Evolutionary conservation across 805 yeast species (phyloP).

Genomic region (Pichia scutulata): DNA sequence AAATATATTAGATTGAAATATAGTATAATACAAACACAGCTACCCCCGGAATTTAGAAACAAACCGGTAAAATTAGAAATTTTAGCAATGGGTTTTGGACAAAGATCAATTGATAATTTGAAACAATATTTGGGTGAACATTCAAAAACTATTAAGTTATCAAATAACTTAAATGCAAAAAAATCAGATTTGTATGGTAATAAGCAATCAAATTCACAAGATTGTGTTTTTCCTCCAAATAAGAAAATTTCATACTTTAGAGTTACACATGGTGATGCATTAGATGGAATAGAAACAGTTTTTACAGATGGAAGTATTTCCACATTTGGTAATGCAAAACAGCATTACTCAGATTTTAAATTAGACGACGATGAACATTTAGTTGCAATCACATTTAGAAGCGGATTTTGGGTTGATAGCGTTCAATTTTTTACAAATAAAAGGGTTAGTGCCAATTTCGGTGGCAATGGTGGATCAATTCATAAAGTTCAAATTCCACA

Average conservation of each 20-base stretch:
- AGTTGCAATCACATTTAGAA: conserved; percentile 52
- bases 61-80: conserved; percentile 44
- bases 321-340: conserved; percentile 46
- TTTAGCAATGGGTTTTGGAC: conserved; percentile 54
- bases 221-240: conserved; percentile 12
- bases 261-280: conserved; percentile 65
- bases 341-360: conserved; percentile 45
- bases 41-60: conserved; percentile 29
- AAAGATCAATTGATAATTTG: conserved; percentile 45
- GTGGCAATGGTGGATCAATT: conserved; percentile 59
- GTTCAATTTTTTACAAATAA: conserved; percentile 65
- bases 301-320: conserved; percentile 20
- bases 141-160: conserved; percentile 14
- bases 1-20: conserved; percentile 41
- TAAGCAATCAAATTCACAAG: conserved; percentile 13
- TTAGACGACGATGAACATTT: conserved; percentile 54
- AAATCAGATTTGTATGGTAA: conserved; percentile 22
- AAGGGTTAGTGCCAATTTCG: conserved; percentile 48
- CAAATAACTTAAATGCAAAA: conserved; percentile 11
- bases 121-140: conserved; percentile 24
- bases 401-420: conserved; percentile 90
- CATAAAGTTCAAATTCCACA: conserved; percentile 57
- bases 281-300: conserved; percentile 71
- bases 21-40: conserved; percentile 34
- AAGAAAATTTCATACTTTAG: conserved; percentile 41